Conservation (phyloP, 2,329 filamentous ascomycete genomes). For the Fusarium circinatum region DNA sequence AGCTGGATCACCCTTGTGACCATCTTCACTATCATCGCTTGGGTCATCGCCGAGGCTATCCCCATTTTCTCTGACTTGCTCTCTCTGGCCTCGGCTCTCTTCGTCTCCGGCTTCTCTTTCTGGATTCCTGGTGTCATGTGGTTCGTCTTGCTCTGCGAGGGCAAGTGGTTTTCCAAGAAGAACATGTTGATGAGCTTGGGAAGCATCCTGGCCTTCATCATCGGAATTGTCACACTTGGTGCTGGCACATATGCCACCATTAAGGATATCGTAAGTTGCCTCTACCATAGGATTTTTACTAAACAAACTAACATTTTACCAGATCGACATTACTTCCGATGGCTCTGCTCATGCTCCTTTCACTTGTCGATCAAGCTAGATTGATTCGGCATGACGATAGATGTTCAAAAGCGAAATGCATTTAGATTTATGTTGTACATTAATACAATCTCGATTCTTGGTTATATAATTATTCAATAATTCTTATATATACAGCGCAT, state of each 20-base stretch:
- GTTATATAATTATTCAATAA: not conserved
- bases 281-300: fast-evolving
- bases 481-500: too few species aligned
- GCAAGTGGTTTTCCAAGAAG: conserved; percentile 35
- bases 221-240: conserved; percentile 31
- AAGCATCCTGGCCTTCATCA: conserved; percentile 31
- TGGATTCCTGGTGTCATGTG: conserved; percentile 36
- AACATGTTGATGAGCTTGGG: conserved; percentile 30
- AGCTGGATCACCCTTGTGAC: conserved; percentile 30
- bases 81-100: conserved; percentile 28
- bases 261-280: conserved; percentile 31
- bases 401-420: conserved; percentile 6
- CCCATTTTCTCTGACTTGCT: conserved; percentile 35
- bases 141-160: conserved; percentile 30
- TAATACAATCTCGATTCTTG: not conserved
- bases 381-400: not conserved
- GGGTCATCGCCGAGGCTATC: conserved; percentile 35
- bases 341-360: conserved; percentile 40
- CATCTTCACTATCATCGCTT: conserved; percentile 32
- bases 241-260: conserved; percentile 36
- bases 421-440: conserved; percentile 5
- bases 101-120: conserved; percentile 34
- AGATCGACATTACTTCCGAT: conserved; percentile 29
- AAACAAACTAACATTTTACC: not conserved
- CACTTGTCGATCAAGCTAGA: conserved; percentile 26